Base-by-base conservation (phyloP, 495 filamentous ascomycete species). In the Penicillium steckii region DNA sequence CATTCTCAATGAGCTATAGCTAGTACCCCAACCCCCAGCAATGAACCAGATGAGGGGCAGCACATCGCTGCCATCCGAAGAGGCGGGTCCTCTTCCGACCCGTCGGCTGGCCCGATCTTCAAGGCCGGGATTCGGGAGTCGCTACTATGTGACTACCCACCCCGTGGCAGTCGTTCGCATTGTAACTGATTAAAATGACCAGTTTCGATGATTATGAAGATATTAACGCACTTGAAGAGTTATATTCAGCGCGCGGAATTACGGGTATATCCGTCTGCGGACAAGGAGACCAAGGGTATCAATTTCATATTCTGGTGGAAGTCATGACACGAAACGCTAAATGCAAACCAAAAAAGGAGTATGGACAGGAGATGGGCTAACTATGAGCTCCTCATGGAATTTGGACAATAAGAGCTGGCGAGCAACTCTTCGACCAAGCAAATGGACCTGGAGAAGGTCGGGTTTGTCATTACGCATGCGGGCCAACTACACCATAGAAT, bases 1-100 rank as follows among this genome's bases (percentile, higher is more conserved):
- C 15, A 1, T 4, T 3, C 33, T 44, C 24, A 13, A 44, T 44
- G n/a, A 44, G 17, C 42, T 44, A 1, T 4, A 17, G 21, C 42
- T 44, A 44, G 15, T 17, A 8, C 42, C 42, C 23, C 9, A 19
- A 3, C 15, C 8, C 42, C 10, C 7, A 26, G 22, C 6, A 13
- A 5, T 0, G 25, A 54, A 21, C 59, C 55, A 56, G 58, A 50
- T 48, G 48, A 50, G 46, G 47, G 46, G 52, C 46, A 44, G 12
- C n/a, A 25, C 42, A 40, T 40, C 10, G 38, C 38, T n/a, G 9
- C 32, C 49, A 70, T 67, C 64, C 65, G 64, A 68, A 44, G 48
- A 23, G 29, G 13, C 46, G 46, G 59, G 52, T 33, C 46, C 33
- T 24, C 45, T 57, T 44, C 67, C 60, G 60, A 60, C n/a, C 62